Conservation (phyloP, 1,284 basidiomycete species). For the Fistulinella staudtii region DNA sequence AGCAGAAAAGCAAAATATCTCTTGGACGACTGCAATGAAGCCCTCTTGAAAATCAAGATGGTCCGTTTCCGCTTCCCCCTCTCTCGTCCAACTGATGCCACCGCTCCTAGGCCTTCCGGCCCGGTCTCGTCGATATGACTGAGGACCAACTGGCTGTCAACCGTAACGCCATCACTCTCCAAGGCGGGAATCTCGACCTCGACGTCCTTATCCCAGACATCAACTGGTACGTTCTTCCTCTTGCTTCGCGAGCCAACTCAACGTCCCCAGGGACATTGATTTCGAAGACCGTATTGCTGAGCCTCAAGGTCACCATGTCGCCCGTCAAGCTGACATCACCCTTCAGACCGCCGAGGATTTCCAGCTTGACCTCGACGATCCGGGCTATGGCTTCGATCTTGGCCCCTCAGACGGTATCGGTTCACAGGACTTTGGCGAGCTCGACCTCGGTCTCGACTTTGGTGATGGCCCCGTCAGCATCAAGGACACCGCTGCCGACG, state of each 20-base stretch:
- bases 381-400: conserved; percentile 59
- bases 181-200: conserved; percentile 67
- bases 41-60: conserved; percentile 93
- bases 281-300: conserved; percentile 66
- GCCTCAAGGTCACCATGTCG: conserved; percentile 74
- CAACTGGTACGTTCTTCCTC: conserved; percentile 54
- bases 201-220: conserved; percentile 80
- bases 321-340: conserved; percentile 80
- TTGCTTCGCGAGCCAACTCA: neutral
- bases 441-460: conserved; percentile 72
- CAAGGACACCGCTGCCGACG: conserved; percentile 50
- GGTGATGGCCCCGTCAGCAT: conserved; percentile 49
- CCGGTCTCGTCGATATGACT: conserved; percentile 91
- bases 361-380: conserved; percentile 57
- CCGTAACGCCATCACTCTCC: conserved; percentile 83
- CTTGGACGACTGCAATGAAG: conserved; percentile 96
- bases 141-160: conserved; percentile 88
- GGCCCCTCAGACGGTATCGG: conserved; percentile 80
- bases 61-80: conserved; percentile 38
- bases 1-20: conserved; percentile 97
- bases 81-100: conserved; percentile 4
- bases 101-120: conserved; percentile 74
- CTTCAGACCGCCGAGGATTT: conserved; percentile 70
- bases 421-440: conserved; percentile 74
- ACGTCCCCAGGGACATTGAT: conserved; percentile 59